Conservation (phyloP, 2,329 filamentous ascomycete genomes). For the Penicillium thymicola region DNA sequence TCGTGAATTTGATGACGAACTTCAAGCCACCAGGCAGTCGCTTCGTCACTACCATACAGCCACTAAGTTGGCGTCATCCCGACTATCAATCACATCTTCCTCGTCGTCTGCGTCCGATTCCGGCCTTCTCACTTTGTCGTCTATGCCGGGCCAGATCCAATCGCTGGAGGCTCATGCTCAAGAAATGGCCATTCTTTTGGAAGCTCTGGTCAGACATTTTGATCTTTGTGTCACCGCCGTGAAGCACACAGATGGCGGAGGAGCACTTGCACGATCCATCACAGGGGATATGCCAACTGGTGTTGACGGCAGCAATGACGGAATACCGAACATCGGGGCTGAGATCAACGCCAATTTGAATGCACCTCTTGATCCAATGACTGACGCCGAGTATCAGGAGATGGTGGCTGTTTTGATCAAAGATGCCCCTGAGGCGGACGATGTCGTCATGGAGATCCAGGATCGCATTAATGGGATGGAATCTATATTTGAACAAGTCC, state of each 20-base stretch:
- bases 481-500: conserved; percentile 60
- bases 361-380: conserved; percentile 65
- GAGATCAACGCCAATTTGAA: conserved; percentile 34
- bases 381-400: conserved; percentile 70
- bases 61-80: conserved; percentile 40
- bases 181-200: conserved; percentile 75
- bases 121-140: conserved; percentile 36
- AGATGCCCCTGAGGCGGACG: conserved; percentile 58
- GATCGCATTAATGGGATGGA: conserved; percentile 77
- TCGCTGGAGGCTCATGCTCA: conserved; percentile 71
- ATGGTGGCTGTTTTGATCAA: conserved; percentile 73
- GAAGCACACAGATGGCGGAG: conserved; percentile 80
- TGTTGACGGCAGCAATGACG: conserved; percentile 41
- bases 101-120: conserved; percentile 34
- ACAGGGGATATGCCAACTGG: conserved; percentile 59
- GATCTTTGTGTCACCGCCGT: conserved; percentile 90
- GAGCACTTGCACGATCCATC: conserved; percentile 64
- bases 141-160: conserved; percentile 55
- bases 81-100: conserved; percentile 33
- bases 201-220: conserved; percentile 81
- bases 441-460: conserved; percentile 65
- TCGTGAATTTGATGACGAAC: conserved; percentile 69
- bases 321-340: conserved; percentile 32
- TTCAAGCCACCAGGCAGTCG: conserved; percentile 62
- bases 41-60: conserved; percentile 45